Evolutionary conservation across 2,329 filamentous ascomycete species (phyloP).

Genomic region (Hypoxylon sp.): DNA sequence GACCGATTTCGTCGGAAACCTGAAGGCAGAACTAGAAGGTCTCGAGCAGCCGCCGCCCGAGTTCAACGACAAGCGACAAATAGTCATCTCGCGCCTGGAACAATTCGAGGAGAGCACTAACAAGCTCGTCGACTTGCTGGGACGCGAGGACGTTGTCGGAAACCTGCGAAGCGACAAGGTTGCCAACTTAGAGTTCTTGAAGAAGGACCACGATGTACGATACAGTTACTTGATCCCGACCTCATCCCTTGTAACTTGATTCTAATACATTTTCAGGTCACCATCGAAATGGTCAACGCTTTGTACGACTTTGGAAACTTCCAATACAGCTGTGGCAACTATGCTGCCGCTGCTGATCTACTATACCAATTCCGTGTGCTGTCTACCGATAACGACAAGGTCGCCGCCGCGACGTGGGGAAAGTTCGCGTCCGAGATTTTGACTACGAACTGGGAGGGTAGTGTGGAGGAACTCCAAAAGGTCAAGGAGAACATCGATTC

Average conservation of each 20-base stretch:
- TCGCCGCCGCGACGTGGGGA: slow-evolving; percentile 94
- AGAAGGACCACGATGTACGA: slow-evolving; percentile 89
- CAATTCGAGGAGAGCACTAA: slow-evolving; percentile 87
- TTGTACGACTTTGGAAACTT: slow-evolving; percentile 97
- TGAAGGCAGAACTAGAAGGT: slow-evolving; percentile 90
- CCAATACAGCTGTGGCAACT: slow-evolving; percentile 97
- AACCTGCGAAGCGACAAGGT: slow-evolving; percentile 96
- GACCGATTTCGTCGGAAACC: slow-evolving; percentile 94
- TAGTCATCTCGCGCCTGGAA: slow-evolving; percentile 85
- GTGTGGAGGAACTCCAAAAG: slow-evolving; percentile 90
- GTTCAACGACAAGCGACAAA: slow-evolving; percentile 88
- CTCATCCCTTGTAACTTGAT: slow-evolving; percentile 8
- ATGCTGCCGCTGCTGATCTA: slow-evolving; percentile 87
- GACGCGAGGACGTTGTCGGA: slow-evolving; percentile 88
- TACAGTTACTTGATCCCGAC: neutral
- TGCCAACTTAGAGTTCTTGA: slow-evolving; percentile 97
- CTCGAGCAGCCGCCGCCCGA: slow-evolving; percentile 82
- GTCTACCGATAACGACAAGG: slow-evolving; percentile 98
- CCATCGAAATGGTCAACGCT: slow-evolving; percentile 93
- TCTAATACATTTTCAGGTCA: slow-evolving; percentile 68
- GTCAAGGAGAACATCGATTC: slow-evolving; percentile 93
- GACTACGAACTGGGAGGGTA: slow-evolving; percentile 92
- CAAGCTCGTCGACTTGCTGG: slow-evolving; percentile 88
- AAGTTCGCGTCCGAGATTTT: slow-evolving; percentile 97
- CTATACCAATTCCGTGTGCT: slow-evolving; percentile 98